Conservation (phyloP, 1,284 basidiomycete species). For the Trichosporon asahii region DNA sequence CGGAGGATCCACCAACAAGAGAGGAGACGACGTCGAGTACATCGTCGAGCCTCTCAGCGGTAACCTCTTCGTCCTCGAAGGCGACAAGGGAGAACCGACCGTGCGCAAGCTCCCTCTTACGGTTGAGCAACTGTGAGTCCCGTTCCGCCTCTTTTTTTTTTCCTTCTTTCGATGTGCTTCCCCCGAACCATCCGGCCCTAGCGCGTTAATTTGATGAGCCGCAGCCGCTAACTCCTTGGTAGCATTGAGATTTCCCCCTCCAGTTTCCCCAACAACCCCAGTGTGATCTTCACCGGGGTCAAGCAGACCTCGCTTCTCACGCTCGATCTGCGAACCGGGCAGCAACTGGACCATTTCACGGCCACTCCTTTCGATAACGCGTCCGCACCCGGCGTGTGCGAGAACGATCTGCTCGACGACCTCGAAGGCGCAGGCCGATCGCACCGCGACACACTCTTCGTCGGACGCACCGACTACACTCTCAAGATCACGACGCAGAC, state of each 20-base stretch:
- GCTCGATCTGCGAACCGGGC: slow-evolving; percentile 48
- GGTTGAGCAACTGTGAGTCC: slow-evolving; percentile 50
- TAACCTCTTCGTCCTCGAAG: slow-evolving; percentile 46
- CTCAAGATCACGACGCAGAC: slow-evolving; percentile 39
- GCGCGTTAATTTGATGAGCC: background rate
- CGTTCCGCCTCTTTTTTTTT: background rate
- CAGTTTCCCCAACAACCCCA: slow-evolving; percentile 48
- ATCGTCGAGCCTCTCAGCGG: slow-evolving; percentile 52
- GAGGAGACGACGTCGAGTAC: slow-evolving; percentile 32
- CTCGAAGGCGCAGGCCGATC: slow-evolving; percentile 36
- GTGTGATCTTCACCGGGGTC: slow-evolving; percentile 48
- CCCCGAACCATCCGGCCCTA: background rate
- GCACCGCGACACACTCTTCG: slow-evolving; percentile 39
- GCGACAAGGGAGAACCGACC: slow-evolving; percentile 33
- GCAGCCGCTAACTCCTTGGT: background rate
- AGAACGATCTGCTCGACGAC: slow-evolving; percentile 42
- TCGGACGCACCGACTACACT: slow-evolving; percentile 48
- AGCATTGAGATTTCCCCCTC: slow-evolving; percentile 51
- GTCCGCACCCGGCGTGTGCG: slow-evolving; percentile 33
- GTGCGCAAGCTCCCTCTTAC: slow-evolving; percentile 48
- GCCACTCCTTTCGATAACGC: slow-evolving; percentile 29
- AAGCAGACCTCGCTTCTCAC: slow-evolving; percentile 49
- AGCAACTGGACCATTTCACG: slow-evolving; percentile 45
- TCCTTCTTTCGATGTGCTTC: background rate
- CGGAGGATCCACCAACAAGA: slow-evolving; percentile 36